phyloP scores from a whole-genome alignment of 805 yeast species.

The Saturnispora diversa region DNA sequence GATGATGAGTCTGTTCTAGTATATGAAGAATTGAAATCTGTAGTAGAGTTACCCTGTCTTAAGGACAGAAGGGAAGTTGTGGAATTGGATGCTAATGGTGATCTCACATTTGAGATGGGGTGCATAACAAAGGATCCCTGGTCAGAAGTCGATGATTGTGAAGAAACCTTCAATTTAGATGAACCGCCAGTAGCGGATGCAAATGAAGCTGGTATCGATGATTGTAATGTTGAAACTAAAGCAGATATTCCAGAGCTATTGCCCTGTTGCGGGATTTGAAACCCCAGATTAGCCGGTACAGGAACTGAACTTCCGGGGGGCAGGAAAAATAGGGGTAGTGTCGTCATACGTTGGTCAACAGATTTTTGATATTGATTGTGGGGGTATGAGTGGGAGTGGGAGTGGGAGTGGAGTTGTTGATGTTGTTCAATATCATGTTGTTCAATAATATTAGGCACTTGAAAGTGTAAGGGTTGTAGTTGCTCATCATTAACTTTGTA shows the following conservation, averaged over 20 bases:
- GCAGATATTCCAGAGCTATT: too few relatives aligned
- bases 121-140: background rate
- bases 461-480: too few relatives aligned
- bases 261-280: constrained; percentile 2
- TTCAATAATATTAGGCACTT: too few relatives aligned
- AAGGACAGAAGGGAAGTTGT: constrained; percentile 19
- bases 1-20: constrained; percentile 29
- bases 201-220: constrained; percentile 3
- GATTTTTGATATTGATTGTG: too few relatives aligned
- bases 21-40: constrained; percentile 15
- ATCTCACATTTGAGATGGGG: background rate
- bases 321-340: background rate
- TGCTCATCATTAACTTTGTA: too few relatives aligned
- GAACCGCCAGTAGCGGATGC: constrained; percentile 1
- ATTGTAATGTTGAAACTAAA: background rate
- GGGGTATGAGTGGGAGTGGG: constrained; percentile 7
- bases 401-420: constrained; percentile 12
- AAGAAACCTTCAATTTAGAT: too few relatives aligned
- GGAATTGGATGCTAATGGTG: constrained; percentile 15
- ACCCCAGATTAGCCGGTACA: constrained; percentile 8
- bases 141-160: background rate
- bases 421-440: too few relatives aligned
- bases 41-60: background rate
- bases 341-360: background rate
- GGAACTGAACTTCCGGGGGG: constrained; percentile 3